A percentile compares a stretch with the other conserved stretches of the same genome.
Evolutionary conservation across 352 stramenopile genomes (phyloP).

Genomic region (Pythium rhizo-oryzae): DNA sequence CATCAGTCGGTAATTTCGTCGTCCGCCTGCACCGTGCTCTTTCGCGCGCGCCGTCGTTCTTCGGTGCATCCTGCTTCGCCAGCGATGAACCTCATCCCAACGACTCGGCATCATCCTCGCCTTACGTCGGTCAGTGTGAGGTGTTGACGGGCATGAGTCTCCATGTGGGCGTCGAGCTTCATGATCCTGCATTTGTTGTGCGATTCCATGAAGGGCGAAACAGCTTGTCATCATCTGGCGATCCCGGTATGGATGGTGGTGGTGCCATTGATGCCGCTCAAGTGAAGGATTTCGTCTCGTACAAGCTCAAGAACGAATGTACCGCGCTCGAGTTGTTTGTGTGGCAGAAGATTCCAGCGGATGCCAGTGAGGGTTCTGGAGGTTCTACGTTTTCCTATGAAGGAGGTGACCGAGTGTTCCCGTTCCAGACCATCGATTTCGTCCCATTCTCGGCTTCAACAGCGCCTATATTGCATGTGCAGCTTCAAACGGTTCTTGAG

Average conservation of each 20-base stretch:
- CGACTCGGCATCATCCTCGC: constrained; percentile 1
- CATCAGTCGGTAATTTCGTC: constrained; percentile 80
- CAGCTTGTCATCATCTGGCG: background rate
- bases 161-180: constrained; percentile 79
- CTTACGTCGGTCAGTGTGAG: constrained; percentile 31
- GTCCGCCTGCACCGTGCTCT: constrained; percentile 70
- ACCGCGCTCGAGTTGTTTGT: constrained; percentile 74
- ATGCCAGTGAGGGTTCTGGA: constrained; percentile 42
- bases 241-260: constrained; percentile 3
- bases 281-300: constrained; percentile 70
- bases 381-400: constrained; percentile 46
- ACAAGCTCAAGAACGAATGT: constrained; percentile 85
- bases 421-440: constrained; percentile 83
- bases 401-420: constrained; percentile 66
- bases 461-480: constrained; percentile 68
- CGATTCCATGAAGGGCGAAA: constrained; percentile 31
- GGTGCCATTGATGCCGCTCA: constrained; percentile 25
- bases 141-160: constrained; percentile 30
- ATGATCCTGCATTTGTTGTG: constrained; percentile 61
- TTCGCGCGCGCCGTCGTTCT: constrained; percentile 33
- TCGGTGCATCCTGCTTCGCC: constrained; percentile 20
- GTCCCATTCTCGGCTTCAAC: constrained; percentile 72
- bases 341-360: constrained; percentile 79
- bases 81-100: constrained; percentile 35
- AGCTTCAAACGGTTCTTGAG: constrained; percentile 70